phyloP scores from a whole-genome alignment of 805 yeast genomes.

The Metschnikowia baotianmanensis region DNA sequence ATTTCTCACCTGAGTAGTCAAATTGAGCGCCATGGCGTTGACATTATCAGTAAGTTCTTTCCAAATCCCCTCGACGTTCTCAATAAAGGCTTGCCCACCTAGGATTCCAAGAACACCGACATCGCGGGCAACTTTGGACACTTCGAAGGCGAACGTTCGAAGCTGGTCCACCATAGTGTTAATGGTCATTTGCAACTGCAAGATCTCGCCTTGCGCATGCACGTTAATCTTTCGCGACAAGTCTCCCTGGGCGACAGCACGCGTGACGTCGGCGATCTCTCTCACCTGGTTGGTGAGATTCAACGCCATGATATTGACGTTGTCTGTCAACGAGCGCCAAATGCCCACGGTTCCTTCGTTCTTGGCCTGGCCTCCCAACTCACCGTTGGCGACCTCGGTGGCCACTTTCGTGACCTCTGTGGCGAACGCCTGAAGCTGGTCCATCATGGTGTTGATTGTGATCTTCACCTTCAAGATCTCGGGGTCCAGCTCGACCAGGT shows the following conservation, averaged over 20 bases:
- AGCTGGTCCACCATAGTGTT: constrained; percentile 88
- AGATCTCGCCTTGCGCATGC: constrained; percentile 88
- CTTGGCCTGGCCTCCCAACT: constrained; percentile 85
- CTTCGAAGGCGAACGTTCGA: constrained; percentile 80
- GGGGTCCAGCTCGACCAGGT: constrained; percentile 70
- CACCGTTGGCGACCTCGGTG: constrained; percentile 87
- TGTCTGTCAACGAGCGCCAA: constrained; percentile 82
- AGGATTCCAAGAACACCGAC: constrained; percentile 87
- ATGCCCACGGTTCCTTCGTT: constrained; percentile 83
- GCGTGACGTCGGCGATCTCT: constrained; percentile 85
- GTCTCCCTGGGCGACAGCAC: constrained; percentile 88
- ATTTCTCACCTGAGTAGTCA: constrained; percentile 85
- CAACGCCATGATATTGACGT: constrained; percentile 84
- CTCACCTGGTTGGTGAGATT: constrained; percentile 69
- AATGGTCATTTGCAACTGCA: constrained; percentile 81
- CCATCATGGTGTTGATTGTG: constrained; percentile 87
- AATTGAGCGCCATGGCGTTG: constrained; percentile 85
- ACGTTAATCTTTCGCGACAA: constrained; percentile 79
- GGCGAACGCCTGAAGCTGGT: constrained; percentile 77
- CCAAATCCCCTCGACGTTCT: constrained; percentile 85
- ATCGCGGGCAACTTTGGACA: constrained; percentile 82
- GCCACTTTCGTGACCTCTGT: constrained; percentile 82
- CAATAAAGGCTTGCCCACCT: constrained; percentile 84
- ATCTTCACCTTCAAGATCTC: constrained; percentile 77
- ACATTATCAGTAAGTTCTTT: constrained; percentile 82